Conservation (phyloP, 306 rosid genomes). For the Begonia loranthoides region DNA sequence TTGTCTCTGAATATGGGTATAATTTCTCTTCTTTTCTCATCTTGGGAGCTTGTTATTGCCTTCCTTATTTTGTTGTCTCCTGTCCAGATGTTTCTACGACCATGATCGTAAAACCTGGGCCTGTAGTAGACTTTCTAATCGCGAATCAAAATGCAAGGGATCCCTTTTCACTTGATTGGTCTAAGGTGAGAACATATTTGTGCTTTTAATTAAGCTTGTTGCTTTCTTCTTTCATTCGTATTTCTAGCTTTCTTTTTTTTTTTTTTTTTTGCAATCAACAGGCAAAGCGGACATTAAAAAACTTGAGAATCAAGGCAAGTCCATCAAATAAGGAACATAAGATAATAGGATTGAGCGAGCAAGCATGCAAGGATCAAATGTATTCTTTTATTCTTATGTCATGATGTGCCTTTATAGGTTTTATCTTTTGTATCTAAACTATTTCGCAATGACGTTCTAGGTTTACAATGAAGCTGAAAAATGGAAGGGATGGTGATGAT, state of each 20-base stretch:
- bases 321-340: conserved; percentile 68
- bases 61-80: background rate
- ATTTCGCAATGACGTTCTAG: conserved; percentile 14
- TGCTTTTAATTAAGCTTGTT: background rate
- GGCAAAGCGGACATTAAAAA: conserved; percentile 75
- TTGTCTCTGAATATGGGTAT: conserved; percentile 72
- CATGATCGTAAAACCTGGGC: conserved; percentile 76
- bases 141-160: conserved; percentile 68
- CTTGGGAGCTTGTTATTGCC: background rate
- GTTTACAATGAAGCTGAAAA: conserved; percentile 45
- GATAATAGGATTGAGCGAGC: conserved; percentile 82
- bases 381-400: conserved; percentile 8
- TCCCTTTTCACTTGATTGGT: conserved; percentile 66
- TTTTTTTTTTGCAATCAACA: conserved; percentile 9
- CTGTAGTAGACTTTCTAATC: conserved; percentile 76
- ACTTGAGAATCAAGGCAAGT: conserved; percentile 52
- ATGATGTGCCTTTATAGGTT: background rate
- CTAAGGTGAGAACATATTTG: conserved; percentile 33
- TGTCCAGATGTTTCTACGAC: conserved; percentile 83
- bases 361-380: conserved; percentile 63
- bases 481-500: conserved; percentile 22
- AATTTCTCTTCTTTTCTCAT: background rate
- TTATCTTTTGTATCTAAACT: background rate
- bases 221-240: background rate
- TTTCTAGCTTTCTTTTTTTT: background rate